These are phyloP conservation scores for Panicum virgatum DNA, from an alignment of 202 grass and related monocot genomes.

Conservation along the genomic window DNA sequence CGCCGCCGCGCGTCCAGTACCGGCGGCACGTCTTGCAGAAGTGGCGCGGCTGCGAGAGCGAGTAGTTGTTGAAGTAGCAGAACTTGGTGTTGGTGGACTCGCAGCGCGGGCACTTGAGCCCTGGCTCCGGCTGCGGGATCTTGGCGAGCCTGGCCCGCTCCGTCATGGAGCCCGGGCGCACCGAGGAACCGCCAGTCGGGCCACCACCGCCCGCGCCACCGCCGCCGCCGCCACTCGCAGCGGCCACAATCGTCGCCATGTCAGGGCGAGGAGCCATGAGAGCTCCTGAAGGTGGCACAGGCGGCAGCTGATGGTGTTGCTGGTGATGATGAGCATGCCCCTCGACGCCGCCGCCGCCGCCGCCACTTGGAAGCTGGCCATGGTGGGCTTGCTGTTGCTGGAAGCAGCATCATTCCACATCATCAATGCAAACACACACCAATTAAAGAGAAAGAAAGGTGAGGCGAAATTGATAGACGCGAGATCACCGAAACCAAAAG, in stretches of 20 bases:
- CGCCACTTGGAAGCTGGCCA: slow-evolving; percentile 26
- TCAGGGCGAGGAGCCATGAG: slow-evolving; percentile 41
- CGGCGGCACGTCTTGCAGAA: slow-evolving; percentile 99
- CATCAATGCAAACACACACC: slow-evolving; percentile 16
- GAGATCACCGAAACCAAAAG: slow-evolving; percentile 34
- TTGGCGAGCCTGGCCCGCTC: slow-evolving; percentile 71
- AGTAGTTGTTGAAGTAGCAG: slow-evolving; percentile 99
- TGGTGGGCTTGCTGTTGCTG: slow-evolving; percentile 53
- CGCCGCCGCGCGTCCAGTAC: slow-evolving; percentile 91
- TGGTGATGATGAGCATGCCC: slow-evolving; percentile 32
- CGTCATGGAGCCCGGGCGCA: slow-evolving; percentile 64
- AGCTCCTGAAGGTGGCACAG: slow-evolving; percentile 23
- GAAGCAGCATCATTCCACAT: slow-evolving; percentile 45
- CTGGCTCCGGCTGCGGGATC: slow-evolving; percentile 80
- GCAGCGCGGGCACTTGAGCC: slow-evolving; percentile 94
- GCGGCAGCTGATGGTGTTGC: slow-evolving; percentile 37
- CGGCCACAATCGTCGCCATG: slow-evolving; percentile 26
- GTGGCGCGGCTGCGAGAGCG: slow-evolving; percentile 93
- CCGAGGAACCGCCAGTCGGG: slow-evolving; percentile 10
- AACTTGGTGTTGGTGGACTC: slow-evolving; percentile 97
- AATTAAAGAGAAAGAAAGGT: slow-evolving; percentile 39
- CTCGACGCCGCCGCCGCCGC: slow-evolving; percentile 29
- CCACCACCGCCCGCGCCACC: background rate
- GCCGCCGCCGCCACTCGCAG: background rate
- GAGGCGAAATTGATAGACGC: slow-evolving; percentile 27